These are phyloP conservation scores for Colletotrichum lupini DNA, from an alignment of 2,329 filamentous ascomycete species.

Conservation along the genomic window DNA sequence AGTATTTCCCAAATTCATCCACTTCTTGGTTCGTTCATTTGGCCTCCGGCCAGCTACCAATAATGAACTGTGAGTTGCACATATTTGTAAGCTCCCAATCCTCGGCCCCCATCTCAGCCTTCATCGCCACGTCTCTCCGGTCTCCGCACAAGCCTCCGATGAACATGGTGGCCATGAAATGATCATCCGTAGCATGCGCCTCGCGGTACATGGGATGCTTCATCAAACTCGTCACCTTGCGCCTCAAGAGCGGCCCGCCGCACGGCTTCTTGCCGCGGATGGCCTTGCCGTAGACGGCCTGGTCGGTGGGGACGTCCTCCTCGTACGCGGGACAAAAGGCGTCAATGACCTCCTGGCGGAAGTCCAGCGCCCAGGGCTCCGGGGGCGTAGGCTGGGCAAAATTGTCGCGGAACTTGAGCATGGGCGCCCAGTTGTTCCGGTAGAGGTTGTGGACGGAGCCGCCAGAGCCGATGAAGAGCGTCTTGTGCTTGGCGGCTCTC, in stretches of 20 bases:
- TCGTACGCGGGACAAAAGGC: constrained; percentile 30
- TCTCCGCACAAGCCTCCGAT: constrained; percentile 67
- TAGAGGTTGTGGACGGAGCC: constrained; percentile 79
- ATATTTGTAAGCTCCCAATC: constrained; percentile 76
- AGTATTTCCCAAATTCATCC: not conserved
- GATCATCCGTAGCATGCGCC: constrained; percentile 77
- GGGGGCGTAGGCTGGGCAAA: constrained; percentile 70
- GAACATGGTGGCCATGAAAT: constrained; percentile 75
- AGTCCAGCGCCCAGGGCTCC: constrained; percentile 70
- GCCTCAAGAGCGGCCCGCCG: constrained; percentile 63
- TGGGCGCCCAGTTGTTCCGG: constrained; percentile 73
- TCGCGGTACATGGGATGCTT: constrained; percentile 74
- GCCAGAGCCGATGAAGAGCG: constrained; percentile 66
- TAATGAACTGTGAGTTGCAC: constrained; percentile 70
- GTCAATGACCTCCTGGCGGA: constrained; percentile 67
- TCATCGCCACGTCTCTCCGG: constrained; percentile 54
- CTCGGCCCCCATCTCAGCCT: constrained; percentile 63
- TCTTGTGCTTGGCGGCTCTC: constrained; percentile 53
- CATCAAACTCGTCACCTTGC: constrained; percentile 71
- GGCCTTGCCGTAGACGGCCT: constrained; percentile 19
- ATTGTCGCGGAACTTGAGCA: constrained; percentile 72
- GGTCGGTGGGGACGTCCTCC: constrained; percentile 62
- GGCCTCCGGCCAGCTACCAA: constrained; percentile 51
- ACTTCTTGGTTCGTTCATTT: constrained; percentile 2
- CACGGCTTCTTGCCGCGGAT: constrained; percentile 35